Conservation (phyloP, 139 green algal genomes). For the Pleodorina starrii region DNA sequence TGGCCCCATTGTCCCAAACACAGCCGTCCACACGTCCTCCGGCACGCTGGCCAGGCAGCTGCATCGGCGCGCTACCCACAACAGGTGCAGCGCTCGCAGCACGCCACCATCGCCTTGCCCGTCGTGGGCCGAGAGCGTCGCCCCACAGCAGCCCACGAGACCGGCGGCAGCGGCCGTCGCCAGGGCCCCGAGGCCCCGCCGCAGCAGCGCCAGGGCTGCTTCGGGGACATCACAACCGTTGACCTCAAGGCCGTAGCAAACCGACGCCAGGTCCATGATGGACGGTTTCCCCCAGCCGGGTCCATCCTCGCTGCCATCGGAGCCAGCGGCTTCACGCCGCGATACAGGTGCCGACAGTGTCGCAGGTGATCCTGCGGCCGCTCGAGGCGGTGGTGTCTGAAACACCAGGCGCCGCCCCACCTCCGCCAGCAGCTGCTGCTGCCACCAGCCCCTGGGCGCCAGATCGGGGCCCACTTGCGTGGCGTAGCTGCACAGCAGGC, state of each 20-base stretch:
- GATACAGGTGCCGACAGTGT: too few species aligned
- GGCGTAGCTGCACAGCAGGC: background rate
- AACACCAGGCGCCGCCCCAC: background rate
- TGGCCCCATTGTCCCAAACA: background rate
- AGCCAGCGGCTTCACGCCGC: too few species aligned
- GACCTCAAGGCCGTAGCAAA: conserved; percentile 26
- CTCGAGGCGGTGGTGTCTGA: background rate
- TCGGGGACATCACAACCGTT: background rate
- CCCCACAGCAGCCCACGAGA: too few species aligned
- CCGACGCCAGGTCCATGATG: conserved; percentile 7
- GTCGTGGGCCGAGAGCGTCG: too few species aligned
- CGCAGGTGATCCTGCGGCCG: too few species aligned
- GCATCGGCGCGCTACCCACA: background rate
- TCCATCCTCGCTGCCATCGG: too few species aligned
- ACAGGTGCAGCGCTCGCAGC: conserved; percentile 2
- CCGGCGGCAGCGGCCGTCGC: too few species aligned
- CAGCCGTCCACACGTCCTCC: background rate
- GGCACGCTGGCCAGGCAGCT: background rate
- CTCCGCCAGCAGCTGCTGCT: background rate
- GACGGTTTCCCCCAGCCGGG: too few species aligned
- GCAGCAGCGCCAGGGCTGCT: background rate
- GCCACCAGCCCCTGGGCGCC: background rate
- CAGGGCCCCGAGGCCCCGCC: background rate
- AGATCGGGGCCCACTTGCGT: background rate
- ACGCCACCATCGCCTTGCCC: too few species aligned